Evolutionary conservation across 768 basidiomycete genomes (phyloP).

Genomic region (Serpula lacrymans): DNA sequence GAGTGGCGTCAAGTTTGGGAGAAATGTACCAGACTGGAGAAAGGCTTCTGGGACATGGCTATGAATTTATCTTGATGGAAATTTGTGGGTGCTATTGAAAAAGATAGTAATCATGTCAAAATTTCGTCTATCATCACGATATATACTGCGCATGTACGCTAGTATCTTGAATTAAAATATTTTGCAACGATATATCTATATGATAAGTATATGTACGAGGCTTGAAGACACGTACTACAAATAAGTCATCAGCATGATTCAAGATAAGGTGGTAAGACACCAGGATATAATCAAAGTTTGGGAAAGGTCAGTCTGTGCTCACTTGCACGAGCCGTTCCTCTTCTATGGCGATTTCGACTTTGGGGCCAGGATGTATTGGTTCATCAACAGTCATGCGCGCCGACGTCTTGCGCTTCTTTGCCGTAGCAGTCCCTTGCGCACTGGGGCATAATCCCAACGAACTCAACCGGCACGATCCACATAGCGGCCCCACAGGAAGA

Average conservation of each 20-base stretch:
- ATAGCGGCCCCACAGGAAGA: slow-evolving; percentile 60
- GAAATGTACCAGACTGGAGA: slow-evolving; percentile 74
- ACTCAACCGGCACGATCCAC: slow-evolving; percentile 60
- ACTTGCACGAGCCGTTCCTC: no score
- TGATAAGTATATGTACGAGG: no score
- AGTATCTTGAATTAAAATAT: no score
- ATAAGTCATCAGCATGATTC: no score
- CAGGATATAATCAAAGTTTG: no score
- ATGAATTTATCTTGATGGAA: slow-evolving; percentile 18
- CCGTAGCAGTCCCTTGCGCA: slow-evolving; percentile 34
- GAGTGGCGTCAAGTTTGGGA: slow-evolving; percentile 76
- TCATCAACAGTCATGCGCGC: not conserved
- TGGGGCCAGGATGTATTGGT: slow-evolving; percentile 25
- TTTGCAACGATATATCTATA: no score
- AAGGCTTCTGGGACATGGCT: slow-evolving; percentile 84
- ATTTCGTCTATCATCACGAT: no score
- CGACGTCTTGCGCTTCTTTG: slow-evolving; percentile 12
- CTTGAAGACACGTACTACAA: no score
- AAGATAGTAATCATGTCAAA: no score
- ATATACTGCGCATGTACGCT: no score
- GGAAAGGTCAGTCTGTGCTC: no score
- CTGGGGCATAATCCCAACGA: slow-evolving; percentile 63
- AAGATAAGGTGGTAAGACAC: no score
- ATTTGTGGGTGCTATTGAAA: not conserved
- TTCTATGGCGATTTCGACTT: slow-evolving; percentile 38